Base-by-base conservation (phyloP, 2,329 filamentous ascomycete species). In the Alternaria sp. region DNA sequence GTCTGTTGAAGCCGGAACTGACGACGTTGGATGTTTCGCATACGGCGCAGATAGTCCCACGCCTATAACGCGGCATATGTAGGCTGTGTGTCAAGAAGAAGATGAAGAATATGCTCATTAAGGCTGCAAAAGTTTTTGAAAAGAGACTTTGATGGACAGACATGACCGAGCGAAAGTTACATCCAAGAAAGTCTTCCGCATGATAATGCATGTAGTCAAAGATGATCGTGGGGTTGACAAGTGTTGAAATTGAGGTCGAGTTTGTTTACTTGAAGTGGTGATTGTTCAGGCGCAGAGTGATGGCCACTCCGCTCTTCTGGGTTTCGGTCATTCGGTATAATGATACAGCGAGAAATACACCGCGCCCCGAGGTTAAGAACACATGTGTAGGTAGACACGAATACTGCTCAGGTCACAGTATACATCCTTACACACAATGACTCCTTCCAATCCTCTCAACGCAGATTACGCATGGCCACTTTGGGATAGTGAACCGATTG, bases 381-480 rank as follows among this genome's bases (percentile, higher is more conserved):
- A 39, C 34, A 3, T 49, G 32, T 26, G 32, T 38, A 7, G 8
- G 14, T 18, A 9, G 11, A 18, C 8, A 2, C 44, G 7, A 2
- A 20, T 9, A 9, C 8, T 30, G n/a, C n/a, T 2, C n/a, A 1
- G 2, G 1, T 30, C 28, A 30, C 8, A 7, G 41, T 12, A 11
- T 1, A 16, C 1, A 11, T 3, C 20, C 4, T 18, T n/a, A 22
- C 41, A n/a, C 7, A 39, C n/a, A 6, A 62, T 62, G 60, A 3
- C 6, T 20, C 36, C 26, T 2, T 5, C 41, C 7, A 46, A 34
- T 16, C 30, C 26, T 16, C 38, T 66, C 9, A 24, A 51, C 28
- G 49, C 62, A 24, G 53, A 61, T 36, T 46, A 41, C 4, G 57
- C 61, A 7, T 66, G 59, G 58, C 54, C 66, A 4, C 38, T 68